Evolutionary conservation across 179 eudicot species (phyloP).

Genomic region (Silene coronaria): DNA sequence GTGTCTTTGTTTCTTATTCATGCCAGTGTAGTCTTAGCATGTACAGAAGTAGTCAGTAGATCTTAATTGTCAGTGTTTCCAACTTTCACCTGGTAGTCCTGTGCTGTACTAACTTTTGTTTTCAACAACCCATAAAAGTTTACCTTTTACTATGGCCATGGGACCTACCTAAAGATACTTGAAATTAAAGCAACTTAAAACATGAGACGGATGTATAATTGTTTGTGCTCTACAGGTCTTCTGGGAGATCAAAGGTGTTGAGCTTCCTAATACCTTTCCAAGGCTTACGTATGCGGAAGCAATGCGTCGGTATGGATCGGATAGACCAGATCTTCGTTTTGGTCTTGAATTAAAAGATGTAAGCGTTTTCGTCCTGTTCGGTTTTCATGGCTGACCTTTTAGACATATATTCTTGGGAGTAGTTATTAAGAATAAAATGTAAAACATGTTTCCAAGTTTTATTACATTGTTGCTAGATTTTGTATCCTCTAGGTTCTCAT

Average conservation of each 20-base stretch:
- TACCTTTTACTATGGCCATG: background rate
- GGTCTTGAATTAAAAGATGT: conserved; percentile 84
- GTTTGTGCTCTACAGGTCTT: conserved; percentile 55
- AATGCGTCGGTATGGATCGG: conserved; percentile 88
- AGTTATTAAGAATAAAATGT: background rate
- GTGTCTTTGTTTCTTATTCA: too few species aligned
- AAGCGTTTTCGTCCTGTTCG: conserved; percentile 20
- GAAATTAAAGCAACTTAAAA: conserved; percentile 10
- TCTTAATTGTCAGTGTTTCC: background rate
- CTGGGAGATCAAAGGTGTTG: conserved; percentile 76
- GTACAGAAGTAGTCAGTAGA: too few species aligned
- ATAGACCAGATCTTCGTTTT: conserved; percentile 92
- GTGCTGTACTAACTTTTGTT: background rate
- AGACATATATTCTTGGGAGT: conserved; percentile 5
- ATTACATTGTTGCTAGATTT: background rate
- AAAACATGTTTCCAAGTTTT: background rate
- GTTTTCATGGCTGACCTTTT: background rate
- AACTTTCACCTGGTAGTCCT: background rate
- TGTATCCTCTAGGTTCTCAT: background rate
- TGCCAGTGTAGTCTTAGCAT: too few species aligned
- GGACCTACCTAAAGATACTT: background rate
- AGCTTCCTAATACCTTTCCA: conserved; percentile 84
- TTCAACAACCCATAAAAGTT: background rate
- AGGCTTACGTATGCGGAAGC: conserved; percentile 94
- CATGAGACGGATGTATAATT: conserved; percentile 4